phyloP scores from a whole-genome alignment of 2,329 filamentous ascomycete genomes.

The Pseudodiploospora longispora region DNA sequence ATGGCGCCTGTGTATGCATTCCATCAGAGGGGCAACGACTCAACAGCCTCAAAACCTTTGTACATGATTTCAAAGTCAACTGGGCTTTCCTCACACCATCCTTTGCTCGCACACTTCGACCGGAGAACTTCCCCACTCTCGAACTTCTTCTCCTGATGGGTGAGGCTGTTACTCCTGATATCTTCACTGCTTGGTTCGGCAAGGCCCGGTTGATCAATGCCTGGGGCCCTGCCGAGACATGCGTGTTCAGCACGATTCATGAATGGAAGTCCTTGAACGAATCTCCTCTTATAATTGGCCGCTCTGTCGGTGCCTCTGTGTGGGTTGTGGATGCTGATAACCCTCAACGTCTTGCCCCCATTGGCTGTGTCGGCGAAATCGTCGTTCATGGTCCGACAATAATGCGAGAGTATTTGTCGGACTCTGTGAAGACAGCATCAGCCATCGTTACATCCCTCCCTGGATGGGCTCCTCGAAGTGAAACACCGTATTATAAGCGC shows the following conservation, averaged over 20 bases:
- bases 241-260: neutral
- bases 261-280: too few species aligned
- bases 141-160: constrained; percentile 6
- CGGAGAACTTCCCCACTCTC: constrained; percentile 5
- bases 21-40: constrained; percentile 7
- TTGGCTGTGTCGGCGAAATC: neutral
- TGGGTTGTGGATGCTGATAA: neutral
- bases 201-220: constrained; percentile 6
- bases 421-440: neutral
- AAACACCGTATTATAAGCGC: neutral
- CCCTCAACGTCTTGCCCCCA: neutral
- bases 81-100: constrained; percentile 9
- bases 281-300: too few species aligned
- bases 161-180: constrained; percentile 7
- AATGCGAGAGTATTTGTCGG: neutral
- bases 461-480: too few species aligned
- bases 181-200: constrained; percentile 7
- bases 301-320: too few species aligned
- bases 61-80: constrained; percentile 1
- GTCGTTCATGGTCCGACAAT: neutral
- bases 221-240: constrained; percentile 8
- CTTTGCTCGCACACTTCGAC: constrained; percentile 12
- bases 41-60: constrained; percentile 1
- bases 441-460: neutral
- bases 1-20: constrained; percentile 9